Base-by-base conservation (phyloP, 2,329 filamentous ascomycete genomes). In the Pezizomycotina sp. region DNA sequence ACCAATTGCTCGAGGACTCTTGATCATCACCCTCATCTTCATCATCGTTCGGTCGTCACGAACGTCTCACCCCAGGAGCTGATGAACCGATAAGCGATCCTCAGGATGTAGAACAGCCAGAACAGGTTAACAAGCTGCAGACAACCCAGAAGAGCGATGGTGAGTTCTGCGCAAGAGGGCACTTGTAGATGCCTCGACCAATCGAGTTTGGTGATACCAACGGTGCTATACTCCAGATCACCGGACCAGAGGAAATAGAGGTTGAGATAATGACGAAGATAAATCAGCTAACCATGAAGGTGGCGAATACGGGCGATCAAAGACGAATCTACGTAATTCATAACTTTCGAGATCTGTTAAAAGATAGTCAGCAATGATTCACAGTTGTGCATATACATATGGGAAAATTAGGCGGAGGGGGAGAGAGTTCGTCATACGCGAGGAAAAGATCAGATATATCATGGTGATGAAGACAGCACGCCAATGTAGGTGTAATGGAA, bases 401-500 rank as follows among this genome's bases (percentile, higher is more conserved):
- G 6, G 12, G 18, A 26, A 57, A 12, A 32, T 31, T 22, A 8
- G 27, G 12, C 13, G 18, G 4, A 15, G 20, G 27, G 9, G 5
- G 14, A 25, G 19, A 31, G 19, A n/a, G 16, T 16, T 12, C 20
- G 14, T 4, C 75, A 60, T 69, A 84, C 79, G 86, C 84, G 27
- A 93, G 68, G 69, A 93, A 93, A 61, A 93, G 92, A 58, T 93
- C 84, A 42, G 76, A 83, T 45, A 93, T 79, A 55, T 95, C 84
- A 58, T 92, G 82, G 84, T 92, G 45, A 89, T 82, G 59, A 92
- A 95, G 21, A 95, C 82, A 13, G 82, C 36, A 93, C 61, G 16
- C 84, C 84, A 56, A 95, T 91, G 60, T 92, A 86, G 13, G 83
- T 91, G 58, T 93, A 95, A 60, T 95, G 84, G 64, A 92, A 95